These are phyloP conservation scores for Tricholoma saponaceum DNA, from an alignment of 768 basidiomycete species.

Conservation along the genomic window DNA sequence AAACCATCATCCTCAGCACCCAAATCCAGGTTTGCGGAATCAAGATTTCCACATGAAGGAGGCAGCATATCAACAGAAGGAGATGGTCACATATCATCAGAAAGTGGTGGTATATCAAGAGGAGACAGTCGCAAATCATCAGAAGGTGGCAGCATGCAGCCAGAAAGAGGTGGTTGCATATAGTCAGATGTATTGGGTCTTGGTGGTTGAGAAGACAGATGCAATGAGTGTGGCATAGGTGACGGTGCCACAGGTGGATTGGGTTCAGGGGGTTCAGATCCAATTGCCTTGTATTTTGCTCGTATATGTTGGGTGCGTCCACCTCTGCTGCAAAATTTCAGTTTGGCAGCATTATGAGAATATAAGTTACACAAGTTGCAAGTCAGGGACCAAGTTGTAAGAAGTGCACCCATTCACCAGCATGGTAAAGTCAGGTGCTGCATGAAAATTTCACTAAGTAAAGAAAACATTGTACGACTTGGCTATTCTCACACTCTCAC, in stretches of 20 bases:
- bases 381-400: no score
- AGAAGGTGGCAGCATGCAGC: background rate
- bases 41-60: background rate
- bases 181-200: background rate
- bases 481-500: background rate
- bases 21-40: background rate
- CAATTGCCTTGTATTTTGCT: background rate
- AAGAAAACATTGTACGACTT: no score
- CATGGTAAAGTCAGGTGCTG: background rate
- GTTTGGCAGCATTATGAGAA: background rate
- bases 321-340: background rate
- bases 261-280: background rate
- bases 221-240: background rate
- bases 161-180: no score
- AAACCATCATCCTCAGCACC: no score
- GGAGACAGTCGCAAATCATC: background rate
- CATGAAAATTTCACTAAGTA: background rate
- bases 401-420: no score
- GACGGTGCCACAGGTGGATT: background rate
- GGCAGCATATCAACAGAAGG: no score
- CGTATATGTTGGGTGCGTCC: background rate
- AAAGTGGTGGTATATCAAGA: background rate
- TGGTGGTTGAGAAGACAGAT: background rate
- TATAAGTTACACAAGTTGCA: background rate
- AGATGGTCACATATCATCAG: background rate